A percentile compares a stretch with the other conserved stretches of the same genome.
Conservation (phyloP, 768 basidiomycete species). For the Pleurotus platypus region DNA sequence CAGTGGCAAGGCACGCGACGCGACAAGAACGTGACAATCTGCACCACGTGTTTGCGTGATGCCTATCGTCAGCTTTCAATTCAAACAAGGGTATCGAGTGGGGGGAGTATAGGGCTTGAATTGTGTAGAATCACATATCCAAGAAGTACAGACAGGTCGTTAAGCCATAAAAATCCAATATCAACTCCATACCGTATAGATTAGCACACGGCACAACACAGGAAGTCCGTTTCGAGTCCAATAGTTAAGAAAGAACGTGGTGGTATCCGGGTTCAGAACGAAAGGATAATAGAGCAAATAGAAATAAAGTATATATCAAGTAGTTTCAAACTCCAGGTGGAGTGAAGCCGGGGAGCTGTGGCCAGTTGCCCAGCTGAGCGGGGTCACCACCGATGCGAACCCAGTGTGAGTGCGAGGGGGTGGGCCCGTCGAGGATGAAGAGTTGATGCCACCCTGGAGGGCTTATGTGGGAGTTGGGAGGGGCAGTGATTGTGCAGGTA, state of each 20-base stretch:
- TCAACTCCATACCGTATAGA: too few species aligned
- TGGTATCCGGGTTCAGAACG: background rate
- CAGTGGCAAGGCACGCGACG: background rate
- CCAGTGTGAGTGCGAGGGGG: conserved; percentile 72
- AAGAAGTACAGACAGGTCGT: too few species aligned
- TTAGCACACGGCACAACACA: too few species aligned
- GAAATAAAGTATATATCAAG: conserved; percentile 11
- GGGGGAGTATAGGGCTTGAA: too few species aligned
- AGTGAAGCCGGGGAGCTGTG: conserved; percentile 63
- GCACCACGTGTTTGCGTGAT: background rate
- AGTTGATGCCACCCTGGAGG: conserved; percentile 79
- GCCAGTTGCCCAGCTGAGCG: conserved; percentile 68
- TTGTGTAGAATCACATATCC: too few species aligned
- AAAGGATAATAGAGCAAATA: background rate
- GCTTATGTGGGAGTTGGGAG: conserved; percentile 62
- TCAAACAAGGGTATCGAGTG: too few species aligned
- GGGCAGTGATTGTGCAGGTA: conserved; percentile 74
- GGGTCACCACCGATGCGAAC: conserved; percentile 82
- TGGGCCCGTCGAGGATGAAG: conserved; percentile 75
- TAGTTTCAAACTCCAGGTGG: conserved; percentile 51
- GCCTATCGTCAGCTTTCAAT: too few species aligned
- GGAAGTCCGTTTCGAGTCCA: background rate
- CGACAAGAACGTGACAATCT: background rate
- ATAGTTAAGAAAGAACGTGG: background rate
- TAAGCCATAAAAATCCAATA: too few species aligned